Evolutionary conservation across 1,139 yeast species (phyloP), one percentile per base, ranked within the genome.

Genomic region (Blastobotrys raffinosifermentans): DNA sequence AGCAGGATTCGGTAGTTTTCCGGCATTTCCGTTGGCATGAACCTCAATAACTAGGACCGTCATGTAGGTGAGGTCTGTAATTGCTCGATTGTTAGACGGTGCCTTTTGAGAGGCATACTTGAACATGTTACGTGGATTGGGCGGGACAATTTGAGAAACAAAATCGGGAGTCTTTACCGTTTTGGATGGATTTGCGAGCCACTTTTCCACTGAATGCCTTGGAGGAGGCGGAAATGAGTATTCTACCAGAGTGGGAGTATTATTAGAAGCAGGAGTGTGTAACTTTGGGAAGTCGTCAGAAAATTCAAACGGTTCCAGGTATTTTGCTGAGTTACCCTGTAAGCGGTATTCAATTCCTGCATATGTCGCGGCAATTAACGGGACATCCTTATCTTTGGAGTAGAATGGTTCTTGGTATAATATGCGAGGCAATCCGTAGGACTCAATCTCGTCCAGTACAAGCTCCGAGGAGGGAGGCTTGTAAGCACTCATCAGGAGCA

Each of bases 381-480:
- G 79, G 4, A 74, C 63, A 46, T 82, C 84, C 1, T 55, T 53
- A 0, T 64, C 57, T 21, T 69, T 64, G 17, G 78, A 71, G 50
- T 75, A 87, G 47, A 62, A 76, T 0, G 96, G 95, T 43, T 75
- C 82, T 2, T 50, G 44, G 51, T 81, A 80, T 15, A 76, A 69
- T 8, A 75, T 61, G 44, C 71, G 66, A 1, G 81, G 69, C 4
- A 72, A 49, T 0, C 78, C 79, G 22, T 57, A 50, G 0, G 57
- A 51, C 19, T 70, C 73, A 27, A 80, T 63, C 1, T 66, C 56
- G 11, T 62, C 54, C 11, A 59, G 37, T 1, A 73, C 59, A 7
- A 49, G 52, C 8, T 34, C 26, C 11, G 57, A 50, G 2, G 56
- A 48, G 1, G 55, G 55, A 0, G 54, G 52, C 13, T 6, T 8